Evolutionary conservation across 257 asterid genomes (phyloP), one percentile per base, ranked within the genome.

Genomic region (Ballota nigra): DNA sequence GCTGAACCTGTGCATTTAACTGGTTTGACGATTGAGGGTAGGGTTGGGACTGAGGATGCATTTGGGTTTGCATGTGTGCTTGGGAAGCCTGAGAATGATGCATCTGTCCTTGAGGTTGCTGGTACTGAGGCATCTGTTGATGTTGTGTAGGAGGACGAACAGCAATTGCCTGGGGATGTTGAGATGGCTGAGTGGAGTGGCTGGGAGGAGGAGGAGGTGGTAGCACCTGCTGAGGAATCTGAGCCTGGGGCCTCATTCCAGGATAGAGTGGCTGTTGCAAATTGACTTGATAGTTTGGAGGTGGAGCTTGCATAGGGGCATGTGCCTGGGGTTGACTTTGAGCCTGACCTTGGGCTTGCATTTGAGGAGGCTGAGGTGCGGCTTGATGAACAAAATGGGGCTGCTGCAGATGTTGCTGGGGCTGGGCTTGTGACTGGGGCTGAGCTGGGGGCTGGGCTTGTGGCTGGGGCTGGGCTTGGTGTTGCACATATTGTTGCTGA

Each of bases 91-190:
- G 91, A 59, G 80, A 73, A 36, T 72, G 80, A 67, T 73, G 82
- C 82, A 78, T 68, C 60, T 74, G 82, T 56, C 71, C 78, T 8
- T 74, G 83, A 64, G 83, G 84, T 73, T 83, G 96, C 72, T 79
- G 89, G 77, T 83, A 84, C 31, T 73, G 91, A 75, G 86, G 85
- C 79, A 63, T 76, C 80, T 85, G 96, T 66, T 69, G 63, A 78
- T 80, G 87, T 68, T 87, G 91, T 55, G 83, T 72, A 74, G 86
- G 81, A 65, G 92, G 84, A 57, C 82, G 88, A 80, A 81, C 56
- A 61, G 79, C 77, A 65, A 56, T 66, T 51, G 75, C 69, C 71
- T 80, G 91, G 72, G 82, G 68, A 75, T 68, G 78, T 38, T 79
- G 83, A 26, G 75, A 80, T 34, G 81, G 73, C 73, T 81, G 88